Percentiles rank a stretch among this genome's conserved stretches.
These are phyloP conservation scores for Hortiboletus campestris DNA, from an alignment of 768 basidiomycete species.

Conservation along the genomic window DNA sequence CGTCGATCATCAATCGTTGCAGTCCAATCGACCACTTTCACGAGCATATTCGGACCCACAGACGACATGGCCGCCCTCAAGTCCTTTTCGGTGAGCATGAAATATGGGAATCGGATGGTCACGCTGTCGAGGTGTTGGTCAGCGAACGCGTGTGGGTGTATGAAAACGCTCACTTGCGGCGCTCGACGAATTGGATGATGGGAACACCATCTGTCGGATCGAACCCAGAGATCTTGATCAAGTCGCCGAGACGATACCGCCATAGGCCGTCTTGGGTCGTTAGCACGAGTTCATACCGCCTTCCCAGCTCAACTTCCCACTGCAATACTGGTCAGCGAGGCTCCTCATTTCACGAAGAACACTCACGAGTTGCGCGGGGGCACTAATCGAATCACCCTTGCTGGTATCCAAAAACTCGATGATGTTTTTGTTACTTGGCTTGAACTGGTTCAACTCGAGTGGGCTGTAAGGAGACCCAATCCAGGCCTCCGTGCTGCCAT, in stretches of 20 bases:
- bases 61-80: slow-evolving; percentile 6
- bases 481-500: slow-evolving; percentile 4
- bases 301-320: slow-evolving; percentile 17
- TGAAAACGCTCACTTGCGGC: slow-evolving; percentile 8
- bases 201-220: slow-evolving; percentile 16
- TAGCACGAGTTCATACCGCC: too few relatives aligned
- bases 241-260: too few relatives aligned
- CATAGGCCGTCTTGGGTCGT: too few relatives aligned
- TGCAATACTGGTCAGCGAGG: slow-evolving; percentile 4
- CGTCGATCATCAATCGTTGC: slow-evolving; percentile 3
- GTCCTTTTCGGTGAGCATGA: slow-evolving; percentile 12
- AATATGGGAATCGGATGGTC: slow-evolving; percentile 6
- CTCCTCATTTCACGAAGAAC: background rate
- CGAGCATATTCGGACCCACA: background rate
- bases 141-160: background rate
- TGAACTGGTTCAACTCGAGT: slow-evolving; percentile 10
- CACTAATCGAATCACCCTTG: background rate
- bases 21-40: slow-evolving; percentile 15
- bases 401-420: slow-evolving; percentile 16
- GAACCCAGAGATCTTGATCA: too few relatives aligned
- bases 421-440: background rate
- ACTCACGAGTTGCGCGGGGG: slow-evolving; percentile 2
- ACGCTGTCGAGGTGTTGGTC: background rate
- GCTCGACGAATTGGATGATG: slow-evolving; percentile 15
- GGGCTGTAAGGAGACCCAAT: slow-evolving; percentile 10